phyloP scores from a whole-genome alignment of 139 green algal species.

The Closterium sp. region DNA sequence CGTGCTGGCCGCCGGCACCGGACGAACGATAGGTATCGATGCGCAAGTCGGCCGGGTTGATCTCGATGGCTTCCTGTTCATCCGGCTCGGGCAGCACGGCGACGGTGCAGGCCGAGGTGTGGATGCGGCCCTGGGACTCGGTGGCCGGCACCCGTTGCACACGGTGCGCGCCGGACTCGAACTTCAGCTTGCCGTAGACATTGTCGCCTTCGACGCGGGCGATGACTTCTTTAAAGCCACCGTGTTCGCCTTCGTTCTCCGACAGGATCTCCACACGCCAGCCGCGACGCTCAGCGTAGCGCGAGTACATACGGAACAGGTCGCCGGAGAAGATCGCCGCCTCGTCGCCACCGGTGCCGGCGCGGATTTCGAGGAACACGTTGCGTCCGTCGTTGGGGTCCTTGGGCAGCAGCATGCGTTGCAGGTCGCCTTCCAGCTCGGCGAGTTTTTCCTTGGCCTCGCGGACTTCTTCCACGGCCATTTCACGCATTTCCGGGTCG shows the following conservation, averaged over 20 bases:
- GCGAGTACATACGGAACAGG: conserved; percentile 16
- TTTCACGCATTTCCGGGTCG: not conserved
- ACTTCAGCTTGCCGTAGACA: conserved; percentile 8
- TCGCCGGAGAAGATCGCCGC: conserved; percentile 3
- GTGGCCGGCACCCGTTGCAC: conserved; percentile 7
- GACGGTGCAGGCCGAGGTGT: conserved; percentile 3
- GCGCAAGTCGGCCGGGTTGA: conserved; percentile 53
- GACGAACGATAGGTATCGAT: conserved; percentile 60
- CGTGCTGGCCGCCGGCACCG: conserved; percentile 73
- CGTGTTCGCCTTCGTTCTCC: not conserved
- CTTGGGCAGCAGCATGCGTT: not conserved
- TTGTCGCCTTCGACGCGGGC: not conserved
- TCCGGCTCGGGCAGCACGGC: conserved; percentile 2
- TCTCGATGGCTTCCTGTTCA: not conserved
- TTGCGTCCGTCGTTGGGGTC: not conserved
- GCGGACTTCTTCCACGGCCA: not conserved
- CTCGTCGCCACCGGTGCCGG: conserved; percentile 30
- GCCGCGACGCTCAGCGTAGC: not conserved
- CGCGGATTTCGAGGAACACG: conserved; percentile 1
- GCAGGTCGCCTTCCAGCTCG: not conserved
- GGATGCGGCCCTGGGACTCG: not conserved
- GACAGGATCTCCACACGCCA: not conserved
- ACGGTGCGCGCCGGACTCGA: not conserved
- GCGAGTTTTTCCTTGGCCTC: not conserved
- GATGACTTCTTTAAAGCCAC: not conserved